Base-by-base conservation (phyloP, 2,329 filamentous ascomycete species). In the Pseudogymnoascus sp. region DNA sequence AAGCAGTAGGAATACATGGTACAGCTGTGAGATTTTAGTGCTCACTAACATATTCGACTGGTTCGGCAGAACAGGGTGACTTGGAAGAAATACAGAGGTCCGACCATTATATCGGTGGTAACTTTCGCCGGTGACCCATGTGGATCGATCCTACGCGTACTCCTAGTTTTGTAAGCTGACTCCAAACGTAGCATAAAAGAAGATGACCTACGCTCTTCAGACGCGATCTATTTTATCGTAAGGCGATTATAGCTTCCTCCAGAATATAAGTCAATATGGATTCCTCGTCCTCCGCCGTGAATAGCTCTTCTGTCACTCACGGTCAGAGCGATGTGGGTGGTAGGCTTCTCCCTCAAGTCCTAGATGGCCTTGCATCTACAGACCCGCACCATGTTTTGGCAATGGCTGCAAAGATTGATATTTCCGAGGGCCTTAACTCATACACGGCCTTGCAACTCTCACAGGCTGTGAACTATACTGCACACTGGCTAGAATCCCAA, bases 401-500 rank as follows among this genome's bases (percentile, higher is more conserved):
- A 31, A 53, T 53, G 46, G 15, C 46, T 13, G 23, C 46, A 17
- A 53, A 31, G 26, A 1, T 19, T 53, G 26, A 53, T 53, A 53
- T 53, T 31, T 53, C 46, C 19, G 60, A 50, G 21, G 37, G 53
- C 7, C 69, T 70, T 21, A 23, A 60, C 3, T 37, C 33, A 2
- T 37, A 69, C n/a, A 69, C 56, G 15, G 37, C 63, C 13, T 61
- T 61, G 1, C 64, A 70, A 44, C 50, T 70, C 13, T 42, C 66
- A 11, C 62, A 66, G 26, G 65, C 65, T 1, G 64, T 69, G n/a
- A n/a, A n/a, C n/a, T 68, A 62, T n/a, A 68, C 64, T 38, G 60
- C 69, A 7, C 56, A 67, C 19, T 70, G 66, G 67, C 53, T 71
- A 6, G 63, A 66, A 31, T 15, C 35, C 9, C 31, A 62, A 4